Base-by-base conservation (phyloP, 192 early-diverging fungal species). In the Entomortierella chlamydospora region DNA sequence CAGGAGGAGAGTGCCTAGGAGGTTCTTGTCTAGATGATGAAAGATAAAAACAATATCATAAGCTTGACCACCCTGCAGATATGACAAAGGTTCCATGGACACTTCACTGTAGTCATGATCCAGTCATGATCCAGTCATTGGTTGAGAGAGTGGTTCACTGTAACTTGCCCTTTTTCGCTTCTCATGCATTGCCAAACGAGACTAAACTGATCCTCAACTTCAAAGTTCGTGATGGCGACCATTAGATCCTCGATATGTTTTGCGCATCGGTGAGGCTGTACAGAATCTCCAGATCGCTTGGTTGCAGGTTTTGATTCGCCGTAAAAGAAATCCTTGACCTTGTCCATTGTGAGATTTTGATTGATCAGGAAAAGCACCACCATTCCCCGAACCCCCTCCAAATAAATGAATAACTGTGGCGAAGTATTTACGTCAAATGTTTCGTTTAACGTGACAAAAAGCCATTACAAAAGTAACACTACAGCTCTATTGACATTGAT, bases 221-320 rank as follows among this genome's bases (percentile, higher is more conserved):
- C 61, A 70, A 78, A 78, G 42, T 78, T 63, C 25, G 26, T 53
- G 9, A 78, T 78, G 41, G 73, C 66, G 11, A 61, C 61, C 66
- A 78, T 58, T 18, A 78, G 67, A 64, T 78, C 73, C 31, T 78
- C 73, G 7, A 78, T 61, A 78, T 78, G 73, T 53, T 78, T 78
- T 30, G 73, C 73, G 4, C 73, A 78, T 11, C 73, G 66, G 25
- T 78, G 73, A 6, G 73, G 73, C 11, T 70, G 66, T 15, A 64
- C 25, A 23, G 43, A 26, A 10, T 63, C 47, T 17, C 25, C 23
- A 18, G 69, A 26, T 29, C 39, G 33, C 30, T 29, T 67, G 17
- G 52, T 50, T 2, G 61, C 61, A n/a, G 33, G 66, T 25, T 51
- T 54, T 10, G 66, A 34, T 50, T 63, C 67, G 23, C 49, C 56